A percentile compares a stretch with the other conserved stretches of the same genome.
Evolutionary conservation across 2,329 filamentous ascomycete species (phyloP).

Genomic region (Phialocephala subalpina): DNA sequence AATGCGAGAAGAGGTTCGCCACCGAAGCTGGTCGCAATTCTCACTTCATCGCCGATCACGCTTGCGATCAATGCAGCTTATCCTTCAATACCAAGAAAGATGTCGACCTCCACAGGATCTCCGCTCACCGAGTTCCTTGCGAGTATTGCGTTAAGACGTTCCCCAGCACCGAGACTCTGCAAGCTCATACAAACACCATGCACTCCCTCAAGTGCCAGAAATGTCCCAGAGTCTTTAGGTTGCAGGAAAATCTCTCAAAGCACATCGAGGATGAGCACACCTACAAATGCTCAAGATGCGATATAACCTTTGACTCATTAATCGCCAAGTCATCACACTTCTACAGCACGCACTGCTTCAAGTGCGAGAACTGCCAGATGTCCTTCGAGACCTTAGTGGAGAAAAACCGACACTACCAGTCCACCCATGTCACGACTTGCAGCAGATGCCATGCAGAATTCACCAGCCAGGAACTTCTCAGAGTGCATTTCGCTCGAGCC

Average conservation of each 20-base stretch:
- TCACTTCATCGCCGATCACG: not conserved
- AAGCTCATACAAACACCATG: not conserved
- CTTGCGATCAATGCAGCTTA: not conserved
- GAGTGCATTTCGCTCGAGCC: not conserved
- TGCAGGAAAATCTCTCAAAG: not conserved
- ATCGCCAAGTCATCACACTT: not conserved
- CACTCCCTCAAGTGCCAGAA: not conserved
- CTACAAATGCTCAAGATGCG: not conserved
- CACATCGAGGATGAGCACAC: not conserved
- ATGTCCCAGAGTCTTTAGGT: not conserved
- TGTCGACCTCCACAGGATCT: not conserved
- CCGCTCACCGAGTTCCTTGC: not conserved
- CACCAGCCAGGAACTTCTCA: not conserved
- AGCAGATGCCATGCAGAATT: not conserved
- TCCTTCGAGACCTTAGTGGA: not conserved
- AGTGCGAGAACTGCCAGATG: not conserved
- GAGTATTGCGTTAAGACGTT: too few species aligned
- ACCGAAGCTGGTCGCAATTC: not conserved
- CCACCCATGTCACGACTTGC: not conserved
- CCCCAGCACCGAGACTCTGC: not conserved
- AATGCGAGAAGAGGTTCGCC: not conserved
- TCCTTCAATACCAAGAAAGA: not conserved
- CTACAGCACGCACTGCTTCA: not conserved
- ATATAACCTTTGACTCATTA: not conserved
- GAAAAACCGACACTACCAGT: not conserved